Base-by-base conservation (phyloP, 1,284 basidiomycete species). In the Puccinia triticina region DNA sequence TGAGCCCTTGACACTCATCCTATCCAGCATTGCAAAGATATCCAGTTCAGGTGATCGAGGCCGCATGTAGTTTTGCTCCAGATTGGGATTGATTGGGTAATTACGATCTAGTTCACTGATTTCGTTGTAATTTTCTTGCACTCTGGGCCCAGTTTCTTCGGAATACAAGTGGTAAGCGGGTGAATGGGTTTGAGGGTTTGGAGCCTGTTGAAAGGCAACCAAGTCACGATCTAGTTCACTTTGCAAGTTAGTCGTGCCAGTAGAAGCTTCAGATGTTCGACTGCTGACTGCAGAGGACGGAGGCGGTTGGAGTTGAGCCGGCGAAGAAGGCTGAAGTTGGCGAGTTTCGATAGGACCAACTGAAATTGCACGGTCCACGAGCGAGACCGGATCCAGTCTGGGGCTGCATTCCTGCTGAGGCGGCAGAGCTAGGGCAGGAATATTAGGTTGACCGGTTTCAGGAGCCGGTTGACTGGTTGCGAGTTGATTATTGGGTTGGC, bases 1-100 rank as follows among this genome's bases (percentile, higher is more conserved):
- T 0, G 80, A 76, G 23, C 73, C 73, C 23, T 26, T 67, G n/a
- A 76, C 73, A 48, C 80, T 82, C 80, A 82, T 82, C 32, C 80
- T 53, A 53, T 82, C 80, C 23, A 82, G 73, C 80, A 82, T 76
- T n/a, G 72, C 80, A 71, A 82, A 82, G 26, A 82, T 64, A 59
- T 82, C 80, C 23, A 82, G 59, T 48, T 82, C 80, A 18, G 80
- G 80, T 43, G 73, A 67, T 53, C 40, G 48, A 34, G 79, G 34
- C 29, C 79, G 67, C 26, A 40, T 71, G 29, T 53, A 53, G 26
- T 64, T 64, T 48, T 43, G 40, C 29, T 57, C 34, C 29, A 72
- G 43, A 43, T 82, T 82, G 43, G 79, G 79, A 53, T 82, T 46
- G 48, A 76, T 75, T 12, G 59, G 61, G 48, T 64, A 74, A 53